Evolutionary conservation across 164 flowering plant genomes (phyloP).

Genomic region (Kingdonia uniflora): DNA sequence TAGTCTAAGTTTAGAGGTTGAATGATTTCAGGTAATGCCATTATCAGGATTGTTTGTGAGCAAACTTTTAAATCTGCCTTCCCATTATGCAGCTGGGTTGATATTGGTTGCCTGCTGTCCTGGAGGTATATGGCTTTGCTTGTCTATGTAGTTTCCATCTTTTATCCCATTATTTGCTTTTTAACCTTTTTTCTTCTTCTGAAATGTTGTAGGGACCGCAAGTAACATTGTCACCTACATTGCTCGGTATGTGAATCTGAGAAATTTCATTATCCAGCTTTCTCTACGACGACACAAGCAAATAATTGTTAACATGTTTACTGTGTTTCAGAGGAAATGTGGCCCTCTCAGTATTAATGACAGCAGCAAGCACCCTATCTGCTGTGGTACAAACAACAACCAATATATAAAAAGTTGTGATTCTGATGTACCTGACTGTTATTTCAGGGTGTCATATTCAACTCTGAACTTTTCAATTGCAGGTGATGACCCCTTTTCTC

Average conservation of each 20-base stretch:
- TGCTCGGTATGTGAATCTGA: slow-evolving; percentile 47
- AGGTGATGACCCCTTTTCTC: slow-evolving; percentile 88
- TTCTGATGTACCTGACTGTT: neutral
- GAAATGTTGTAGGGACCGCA: slow-evolving; percentile 69
- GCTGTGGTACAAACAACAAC: slow-evolving; percentile 58
- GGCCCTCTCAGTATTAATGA: slow-evolving; percentile 92
- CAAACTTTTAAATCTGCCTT: slow-evolving; percentile 69
- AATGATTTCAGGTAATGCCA: slow-evolving; percentile 70
- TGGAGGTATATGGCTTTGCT: slow-evolving; percentile 46
- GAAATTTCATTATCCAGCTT: neutral
- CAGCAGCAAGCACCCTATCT: slow-evolving; percentile 81
- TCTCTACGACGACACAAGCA: too few species aligned
- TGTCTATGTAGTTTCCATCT: slow-evolving; percentile 1
- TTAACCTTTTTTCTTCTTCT: neutral
- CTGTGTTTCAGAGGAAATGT: slow-evolving; percentile 72
- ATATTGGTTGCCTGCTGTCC: slow-evolving; percentile 94
- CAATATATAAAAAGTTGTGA: neutral
- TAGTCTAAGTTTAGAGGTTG: too few species aligned
- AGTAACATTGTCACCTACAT: slow-evolving; percentile 88
- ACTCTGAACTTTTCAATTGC: slow-evolving; percentile 11
- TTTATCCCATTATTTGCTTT: neutral
- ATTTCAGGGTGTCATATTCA: neutral
- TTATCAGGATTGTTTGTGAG: slow-evolving; percentile 68
- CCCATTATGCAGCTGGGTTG: slow-evolving; percentile 87
- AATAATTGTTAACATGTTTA: neutral